Base-by-base conservation (phyloP, 768 basidiomycete genomes). In the Tubosaeta brunneosetosa region DNA sequence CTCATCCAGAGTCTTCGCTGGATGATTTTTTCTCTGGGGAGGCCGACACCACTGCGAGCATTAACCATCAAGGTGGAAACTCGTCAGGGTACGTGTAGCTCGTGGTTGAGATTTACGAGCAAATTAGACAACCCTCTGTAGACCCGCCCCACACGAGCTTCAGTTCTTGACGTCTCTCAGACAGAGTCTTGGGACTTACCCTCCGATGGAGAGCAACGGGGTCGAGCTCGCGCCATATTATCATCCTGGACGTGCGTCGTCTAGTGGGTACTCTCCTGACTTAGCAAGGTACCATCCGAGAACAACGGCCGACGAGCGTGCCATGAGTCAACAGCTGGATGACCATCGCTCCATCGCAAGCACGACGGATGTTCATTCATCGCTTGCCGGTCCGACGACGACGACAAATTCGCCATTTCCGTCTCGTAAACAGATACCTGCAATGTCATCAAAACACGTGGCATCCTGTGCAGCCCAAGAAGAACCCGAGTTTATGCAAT, bases 1-100 rank as follows among this genome's bases (percentile, higher is more conserved):
- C 58, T 36, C 52, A 60, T 44, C 53, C 47, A 31, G 50, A 59
- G 25, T 29, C 41, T 44, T 58, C 58, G 14, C 47, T 59, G 16
- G 38, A 55, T 5, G 44, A 59, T 49, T 59, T 59, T 47, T 58
- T 59, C 40, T 19, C 34, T 14, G 47, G 43, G 22, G 49, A 58
- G 31, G 52, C 29, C 7, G 49, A 6, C 10, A 19, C 47, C 25
- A 1, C 40, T 9, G 22, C 26, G n/a, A 31, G 33, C 6, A 19
- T 37, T 13, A 33, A 17, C 36, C 1, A 6, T 40, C 44, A 11
- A 32, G 22, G 19, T 3, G 11, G 10, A 37, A 9, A 5, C 27
- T 25, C 32, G 19, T 32, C 19, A 25, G 11, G 52, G 44, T 55
- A 43, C 11, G 50, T 55, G 16, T 12, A 33, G 26, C 12, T 41